Base-by-base conservation (phyloP, 2,329 filamentous ascomycete species). In the Falciphora oryzae region DNA sequence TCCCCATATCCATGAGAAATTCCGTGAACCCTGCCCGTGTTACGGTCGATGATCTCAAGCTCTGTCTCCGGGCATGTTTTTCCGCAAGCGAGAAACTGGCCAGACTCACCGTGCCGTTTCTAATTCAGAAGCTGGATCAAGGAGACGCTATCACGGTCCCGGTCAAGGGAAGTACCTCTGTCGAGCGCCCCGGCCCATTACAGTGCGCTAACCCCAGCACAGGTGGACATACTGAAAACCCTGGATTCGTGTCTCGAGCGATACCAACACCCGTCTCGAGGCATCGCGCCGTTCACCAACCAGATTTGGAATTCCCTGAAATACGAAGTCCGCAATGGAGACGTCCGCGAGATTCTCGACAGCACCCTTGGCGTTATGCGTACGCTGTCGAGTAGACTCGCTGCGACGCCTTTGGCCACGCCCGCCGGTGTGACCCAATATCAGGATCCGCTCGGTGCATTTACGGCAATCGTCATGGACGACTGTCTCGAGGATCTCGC, bases 241-340 rank as follows among this genome's bases (percentile, higher is more conserved):
- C 78, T 86, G 50, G 78, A 80, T 61, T 81, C 82, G 5, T 87
- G 83, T 65, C 69, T 86, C 25, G 77, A 79, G 16, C 71, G 78
- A 32, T 87, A 85, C 65, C 72, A 77, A 1, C 73, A 81, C 56
- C 76, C 81, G 0, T 74, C 79, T 44, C 74, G 80, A 64, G 81
- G 78, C 11, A 71, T 86, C 18, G 75, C 75, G 1, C 83, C 84
- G 0, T 80, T 82, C 61, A 74, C 78, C 25, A 76, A 80, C 62
- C 78, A 81, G 59, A 80, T 86, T 60, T 87, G 85, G 85, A 77
- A 78, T 35, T 84, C 83, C n/a, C 79, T 87, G 60, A 87, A 87
- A 70, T 87, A 85, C 66, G 85, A 87, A 67, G 85, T 87, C 16
- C 81, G 85, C 44, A 86, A 87, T 64, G 85, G 85, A 16, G 85